These are phyloP conservation scores for Penicillium sp. DNA, from an alignment of 2,329 filamentous ascomycete genomes.

Conservation along the genomic window DNA sequence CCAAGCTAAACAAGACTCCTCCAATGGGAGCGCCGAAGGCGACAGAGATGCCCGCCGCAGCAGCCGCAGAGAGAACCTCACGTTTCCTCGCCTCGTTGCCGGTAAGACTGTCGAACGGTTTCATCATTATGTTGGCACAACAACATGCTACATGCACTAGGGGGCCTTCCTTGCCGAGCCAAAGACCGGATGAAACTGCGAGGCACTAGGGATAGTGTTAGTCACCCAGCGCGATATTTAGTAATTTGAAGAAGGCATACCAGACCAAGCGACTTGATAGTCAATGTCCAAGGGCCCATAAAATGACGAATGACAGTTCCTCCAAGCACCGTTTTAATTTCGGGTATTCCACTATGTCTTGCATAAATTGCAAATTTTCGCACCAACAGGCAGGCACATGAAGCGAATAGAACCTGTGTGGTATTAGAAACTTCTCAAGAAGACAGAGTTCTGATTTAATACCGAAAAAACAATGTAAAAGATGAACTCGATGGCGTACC, in stretches of 20 bases:
- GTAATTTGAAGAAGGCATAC: conserved; percentile 53
- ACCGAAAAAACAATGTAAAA: conserved; percentile 87
- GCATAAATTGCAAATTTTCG: conserved; percentile 84
- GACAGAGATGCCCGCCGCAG: conserved; percentile 89
- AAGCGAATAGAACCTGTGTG: conserved; percentile 72
- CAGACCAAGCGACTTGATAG: conserved; percentile 86
- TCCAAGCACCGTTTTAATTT: conserved; percentile 94
- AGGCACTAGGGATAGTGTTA: conserved; percentile 66
- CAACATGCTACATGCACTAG: conserved; percentile 96
- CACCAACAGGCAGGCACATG: conserved; percentile 76
- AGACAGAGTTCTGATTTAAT: conserved; percentile 36
- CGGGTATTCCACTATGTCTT: conserved; percentile 92
- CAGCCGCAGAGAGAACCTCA: conserved; percentile 88
- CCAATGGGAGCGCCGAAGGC: conserved; percentile 94
- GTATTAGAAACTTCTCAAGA: conserved; percentile 27
- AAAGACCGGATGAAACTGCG: conserved; percentile 90
- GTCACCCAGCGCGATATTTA: conserved; percentile 1
- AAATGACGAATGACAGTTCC: conserved; percentile 91
- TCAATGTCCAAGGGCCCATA: conserved; percentile 82
- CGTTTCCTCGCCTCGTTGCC: conserved; percentile 91
- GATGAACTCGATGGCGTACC: conserved; percentile 83
- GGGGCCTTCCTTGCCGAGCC: conserved; percentile 95
- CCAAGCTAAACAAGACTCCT: conserved; percentile 92
- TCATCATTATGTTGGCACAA: conserved; percentile 92
- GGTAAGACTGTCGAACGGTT: conserved; percentile 78